A percentile compares a stretch with the other conserved stretches of the same genome.
Evolutionary conservation across 1,284 basidiomycete species (phyloP).

Genomic region (Agaricales sp.): DNA sequence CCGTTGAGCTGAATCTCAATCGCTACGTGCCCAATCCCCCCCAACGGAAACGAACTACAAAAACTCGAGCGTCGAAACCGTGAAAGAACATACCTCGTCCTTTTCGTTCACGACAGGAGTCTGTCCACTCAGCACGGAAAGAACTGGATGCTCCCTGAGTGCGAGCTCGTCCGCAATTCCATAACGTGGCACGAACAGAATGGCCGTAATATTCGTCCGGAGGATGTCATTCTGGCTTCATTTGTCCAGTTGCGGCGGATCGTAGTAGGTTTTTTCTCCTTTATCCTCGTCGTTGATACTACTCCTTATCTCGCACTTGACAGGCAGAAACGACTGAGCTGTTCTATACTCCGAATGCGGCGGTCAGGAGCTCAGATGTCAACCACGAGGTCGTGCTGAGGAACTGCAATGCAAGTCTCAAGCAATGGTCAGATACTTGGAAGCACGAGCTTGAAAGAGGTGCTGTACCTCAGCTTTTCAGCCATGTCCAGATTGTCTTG

Average conservation of each 20-base stretch:
- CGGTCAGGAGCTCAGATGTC: conserved; percentile 41
- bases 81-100: conserved; percentile 72
- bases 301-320: too few species aligned
- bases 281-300: background rate
- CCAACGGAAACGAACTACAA: conserved; percentile 52
- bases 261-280: conserved; percentile 37
- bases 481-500: conserved; percentile 3
- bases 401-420: conserved; percentile 60
- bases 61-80: conserved; percentile 66
- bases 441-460: conserved; percentile 58
- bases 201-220: conserved; percentile 43
- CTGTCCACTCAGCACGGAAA: conserved; percentile 75
- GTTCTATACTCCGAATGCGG: conserved; percentile 47
- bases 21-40: conserved; percentile 46
- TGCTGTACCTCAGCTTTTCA: conserved; percentile 17
- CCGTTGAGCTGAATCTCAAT: conserved; percentile 70
- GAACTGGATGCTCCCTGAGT: conserved; percentile 78
- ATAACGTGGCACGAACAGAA: conserved; percentile 59
- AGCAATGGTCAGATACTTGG: conserved; percentile 63
- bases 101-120: conserved; percentile 76
- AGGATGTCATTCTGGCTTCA: conserved; percentile 69
- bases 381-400: conserved; percentile 61
- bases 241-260: conserved; percentile 68
- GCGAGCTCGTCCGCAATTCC: conserved; percentile 60
- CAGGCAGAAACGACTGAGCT: conserved; percentile 70